Base-by-base conservation (phyloP, 192 early-diverging fungal genomes). In the Podila epicladia region DNA sequence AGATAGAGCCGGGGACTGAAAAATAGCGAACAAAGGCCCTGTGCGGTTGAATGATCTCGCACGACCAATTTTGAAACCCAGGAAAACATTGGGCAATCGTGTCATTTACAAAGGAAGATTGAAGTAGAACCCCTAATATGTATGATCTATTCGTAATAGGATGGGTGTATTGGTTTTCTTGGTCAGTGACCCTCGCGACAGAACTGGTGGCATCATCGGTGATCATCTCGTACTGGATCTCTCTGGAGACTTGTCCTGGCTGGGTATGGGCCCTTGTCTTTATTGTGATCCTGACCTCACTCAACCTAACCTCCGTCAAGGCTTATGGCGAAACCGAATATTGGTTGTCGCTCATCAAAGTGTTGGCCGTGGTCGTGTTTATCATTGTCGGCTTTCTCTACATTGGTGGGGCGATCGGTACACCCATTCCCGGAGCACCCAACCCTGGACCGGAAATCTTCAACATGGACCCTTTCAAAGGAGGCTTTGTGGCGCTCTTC, bases 241-340 rank as follows among this genome's bases (percentile, higher is more conserved):
- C 78, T 9, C 7, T 4, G 26, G 24, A 12, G 6, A 13, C 67
- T 20, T 59, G 82, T 28, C 83, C 83, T 24, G 50, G 63, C 3
- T 69, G 67, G 67, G 45, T 71, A 0, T 66, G 49, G 33, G 45
- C 58, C 53, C 64, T 73, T 1, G 69, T 80, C 33, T 78, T 89
- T 17, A 85, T 92, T 37, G 77, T 95, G 17, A 24, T 85, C 4
- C n/a, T 91, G 2, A 90, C 67, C 22, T 93, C 65, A 74, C 92
- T 29, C 20, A 75, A 24, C 78, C 93, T 45, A 93, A 95, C 83
- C 57, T 86, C 87, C 32, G 90, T 90, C 62, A 83, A 82, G 68
- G 89, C 87, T 49, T 94, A 92, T 88, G 92, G 92, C 49, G 91
- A 93, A 73, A 75, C 88, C 5, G 91, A 94, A 85, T 96, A 93